A percentile compares a stretch with the other conserved stretches of the same genome.
These are phyloP conservation scores for Begonia loranthoides DNA, from an alignment of 306 rosid species.

Conservation along the genomic window DNA sequence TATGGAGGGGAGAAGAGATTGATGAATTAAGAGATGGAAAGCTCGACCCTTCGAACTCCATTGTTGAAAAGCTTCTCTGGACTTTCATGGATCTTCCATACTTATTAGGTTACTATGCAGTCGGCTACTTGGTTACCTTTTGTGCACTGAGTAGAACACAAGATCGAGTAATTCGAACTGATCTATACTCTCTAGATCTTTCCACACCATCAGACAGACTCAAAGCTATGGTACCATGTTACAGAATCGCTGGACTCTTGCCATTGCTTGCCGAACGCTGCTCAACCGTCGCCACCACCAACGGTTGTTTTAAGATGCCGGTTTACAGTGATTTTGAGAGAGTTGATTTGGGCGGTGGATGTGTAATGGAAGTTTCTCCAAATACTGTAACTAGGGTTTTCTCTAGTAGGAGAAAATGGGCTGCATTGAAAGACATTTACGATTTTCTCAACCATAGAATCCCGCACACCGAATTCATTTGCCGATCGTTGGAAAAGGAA, in stretches of 20 bases:
- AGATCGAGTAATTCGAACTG: constrained; percentile 37
- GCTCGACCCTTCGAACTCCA: constrained; percentile 33
- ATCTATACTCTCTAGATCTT: constrained; percentile 45
- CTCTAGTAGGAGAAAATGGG: constrained; percentile 38
- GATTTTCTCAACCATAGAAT: constrained; percentile 64
- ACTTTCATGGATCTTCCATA: constrained; percentile 65
- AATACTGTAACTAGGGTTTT: constrained; percentile 44
- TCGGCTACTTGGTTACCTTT: constrained; percentile 47
- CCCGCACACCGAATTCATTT: constrained; percentile 61
- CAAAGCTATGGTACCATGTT: constrained; percentile 60
- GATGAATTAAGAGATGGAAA: constrained; percentile 34
- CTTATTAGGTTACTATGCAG: constrained; percentile 59
- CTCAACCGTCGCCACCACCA: neutral
- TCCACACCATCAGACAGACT: constrained; percentile 41
- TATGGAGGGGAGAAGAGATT: constrained; percentile 91
- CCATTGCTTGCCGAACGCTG: constrained; percentile 47
- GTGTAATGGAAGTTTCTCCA: constrained; percentile 50
- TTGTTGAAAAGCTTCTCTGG: constrained; percentile 53
- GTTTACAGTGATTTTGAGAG: constrained; percentile 67
- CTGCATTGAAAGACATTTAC: constrained; percentile 63
- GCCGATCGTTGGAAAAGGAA: constrained; percentile 24
- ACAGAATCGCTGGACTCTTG: constrained; percentile 37
- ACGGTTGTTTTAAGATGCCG: constrained; percentile 9
- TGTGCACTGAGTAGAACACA: constrained; percentile 58
- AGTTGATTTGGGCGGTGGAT: constrained; percentile 36